phyloP scores from a whole-genome alignment of 257 asterid species.

The Coffea eugenioides region DNA sequence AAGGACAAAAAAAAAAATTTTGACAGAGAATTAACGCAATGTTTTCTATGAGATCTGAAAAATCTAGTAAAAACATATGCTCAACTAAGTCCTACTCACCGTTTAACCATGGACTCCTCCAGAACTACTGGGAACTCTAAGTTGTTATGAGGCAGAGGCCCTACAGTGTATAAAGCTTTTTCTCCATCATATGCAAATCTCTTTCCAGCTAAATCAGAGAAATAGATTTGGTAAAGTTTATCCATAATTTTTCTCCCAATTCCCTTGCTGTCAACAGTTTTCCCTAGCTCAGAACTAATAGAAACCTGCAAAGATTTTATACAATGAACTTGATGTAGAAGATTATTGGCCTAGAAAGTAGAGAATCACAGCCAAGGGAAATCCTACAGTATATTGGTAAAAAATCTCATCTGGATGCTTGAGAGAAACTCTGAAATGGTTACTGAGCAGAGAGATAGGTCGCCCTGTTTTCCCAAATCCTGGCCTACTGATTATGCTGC shows the following conservation, averaged over 20 bases:
- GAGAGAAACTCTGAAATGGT: conserved; percentile 73
- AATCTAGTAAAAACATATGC: conserved; percentile 8
- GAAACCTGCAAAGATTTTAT: conserved; percentile 55
- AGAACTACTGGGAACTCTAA: conserved; percentile 56
- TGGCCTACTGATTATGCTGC: conserved; percentile 51
- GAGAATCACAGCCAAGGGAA: conserved; percentile 12
- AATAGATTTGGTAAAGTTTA: conserved; percentile 66
- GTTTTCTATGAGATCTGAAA: neutral
- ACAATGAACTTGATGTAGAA: conserved; percentile 17
- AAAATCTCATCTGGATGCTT: conserved; percentile 49
- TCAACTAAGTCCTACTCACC: conserved; percentile 36
- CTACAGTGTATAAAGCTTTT: conserved; percentile 65
- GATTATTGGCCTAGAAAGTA: conserved; percentile 11
- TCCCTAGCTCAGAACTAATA: conserved; percentile 50
- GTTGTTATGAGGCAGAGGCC: conserved; percentile 68
- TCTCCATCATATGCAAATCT: conserved; percentile 85
- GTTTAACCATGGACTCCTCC: conserved; percentile 63
- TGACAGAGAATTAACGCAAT: conserved; percentile 14
- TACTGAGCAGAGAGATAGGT: conserved; percentile 56
- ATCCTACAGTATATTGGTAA: conserved; percentile 66
- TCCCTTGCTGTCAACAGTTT: conserved; percentile 47
- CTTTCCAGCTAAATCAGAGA: conserved; percentile 68
- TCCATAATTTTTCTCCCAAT: conserved; percentile 66
- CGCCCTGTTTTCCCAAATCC: conserved; percentile 69
- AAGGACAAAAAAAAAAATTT: conserved; percentile 16